Percentiles rank a stretch among this genome's conserved stretches.
phyloP scores from a whole-genome alignment of 306 rosid species.

The Pterocarpus macrocarpus region DNA sequence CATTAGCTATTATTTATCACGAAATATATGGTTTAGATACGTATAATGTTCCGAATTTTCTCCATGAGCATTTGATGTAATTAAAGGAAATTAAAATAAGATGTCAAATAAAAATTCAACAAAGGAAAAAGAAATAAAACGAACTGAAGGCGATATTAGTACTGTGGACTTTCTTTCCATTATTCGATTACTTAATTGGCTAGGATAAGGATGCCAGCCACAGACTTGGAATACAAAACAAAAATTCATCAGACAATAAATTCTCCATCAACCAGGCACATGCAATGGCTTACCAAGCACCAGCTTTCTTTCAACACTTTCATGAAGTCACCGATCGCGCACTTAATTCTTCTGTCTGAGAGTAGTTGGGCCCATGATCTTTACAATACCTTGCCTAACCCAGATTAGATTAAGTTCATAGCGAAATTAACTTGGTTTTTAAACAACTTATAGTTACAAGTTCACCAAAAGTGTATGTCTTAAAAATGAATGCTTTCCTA shows the following conservation, averaged over 20 bases:
- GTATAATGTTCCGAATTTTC: too few species aligned
- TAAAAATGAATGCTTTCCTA: neutral
- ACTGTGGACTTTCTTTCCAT: constrained; percentile 15
- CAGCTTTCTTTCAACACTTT: constrained; percentile 29
- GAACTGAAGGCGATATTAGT: neutral
- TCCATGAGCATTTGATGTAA: too few species aligned
- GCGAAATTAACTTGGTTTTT: neutral
- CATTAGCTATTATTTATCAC: too few species aligned
- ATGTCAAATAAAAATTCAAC: too few species aligned
- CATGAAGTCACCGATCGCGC: constrained; percentile 17
- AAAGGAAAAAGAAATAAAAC: too few species aligned
- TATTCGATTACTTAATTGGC: constrained; percentile 1
- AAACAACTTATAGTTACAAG: neutral
- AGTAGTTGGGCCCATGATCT: constrained; percentile 37
- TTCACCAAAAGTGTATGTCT: neutral
- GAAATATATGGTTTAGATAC: too few species aligned
- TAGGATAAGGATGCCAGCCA: constrained; percentile 45
- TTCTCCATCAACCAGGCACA: constrained; percentile 70
- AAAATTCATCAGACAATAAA: constrained; percentile 50
- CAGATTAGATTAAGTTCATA: neutral
- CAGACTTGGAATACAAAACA: constrained; percentile 18
- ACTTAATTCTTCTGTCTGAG: constrained; percentile 18
- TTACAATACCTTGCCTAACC: neutral
- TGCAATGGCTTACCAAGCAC: constrained; percentile 46
- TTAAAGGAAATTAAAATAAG: too few species aligned